Evolutionary conservation across 1,139 yeast genomes (phyloP), one percentile per base, ranked within the genome.

Genomic region (Geotrichum candidum): DNA sequence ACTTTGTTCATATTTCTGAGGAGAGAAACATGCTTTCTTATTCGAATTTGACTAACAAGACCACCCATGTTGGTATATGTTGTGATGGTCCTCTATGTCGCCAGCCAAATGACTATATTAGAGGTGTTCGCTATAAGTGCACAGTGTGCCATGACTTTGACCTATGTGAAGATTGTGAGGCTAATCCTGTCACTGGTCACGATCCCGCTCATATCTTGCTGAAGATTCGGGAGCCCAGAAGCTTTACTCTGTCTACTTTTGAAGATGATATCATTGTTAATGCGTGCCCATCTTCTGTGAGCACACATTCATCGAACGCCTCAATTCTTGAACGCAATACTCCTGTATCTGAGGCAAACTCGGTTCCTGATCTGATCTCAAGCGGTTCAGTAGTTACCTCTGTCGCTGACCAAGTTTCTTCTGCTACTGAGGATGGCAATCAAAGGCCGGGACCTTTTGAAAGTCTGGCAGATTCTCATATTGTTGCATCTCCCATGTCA

Each of bases 61-160:
- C 63, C 11, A 60, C 67, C 23, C 75, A 72, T 58, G 22, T 46
- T 11, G 61, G 64, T 18, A 53, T 72, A 23, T 58, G 66, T 55
- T 83, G 87, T 66, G 84, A 83, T 65, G 72, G 74, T 22, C 82
- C 84, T 62, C 65, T 69, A 59, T 70, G 71, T 48, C 76, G 76
- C 1, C 57, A 45, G 15, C 22, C 54, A 23, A 48, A 50, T 7
- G 50, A 54, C 33, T 29, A 33, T 25, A 76, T 84, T 55, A 66
- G 60, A 33, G 87, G 87, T 1, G 68, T 67, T 27, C 77, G 87
- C 57, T 84, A 76, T 73, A 77, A 77, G 64, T 84, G 88, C 69
- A 72, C 78, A 59, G 76, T 78, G 23, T 84, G 88, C 67, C 65
- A 69, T 1, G 80, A 84, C 66, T 80, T 73, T 67, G 87, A 84